Evolutionary conservation across 2,329 filamentous ascomycete genomes (phyloP), one percentile per base, ranked within the genome.

Genomic region (Xylaria sp.): DNA sequence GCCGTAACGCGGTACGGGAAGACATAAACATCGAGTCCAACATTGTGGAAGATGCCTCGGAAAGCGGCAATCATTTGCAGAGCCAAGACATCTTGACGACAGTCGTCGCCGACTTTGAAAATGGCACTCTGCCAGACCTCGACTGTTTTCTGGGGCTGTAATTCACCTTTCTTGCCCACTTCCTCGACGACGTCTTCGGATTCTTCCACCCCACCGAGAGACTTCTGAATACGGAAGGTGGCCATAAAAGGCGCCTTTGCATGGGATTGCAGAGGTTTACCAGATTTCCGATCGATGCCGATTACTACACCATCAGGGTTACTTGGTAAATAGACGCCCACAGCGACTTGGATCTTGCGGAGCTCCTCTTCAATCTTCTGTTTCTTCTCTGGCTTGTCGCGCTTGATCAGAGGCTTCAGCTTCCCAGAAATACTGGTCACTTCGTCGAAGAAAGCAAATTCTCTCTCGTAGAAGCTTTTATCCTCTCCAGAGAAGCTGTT

Each of bases 111-210:
- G 51, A 99, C 96, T 77, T 99, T 99, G 88, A 99, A 99, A 73
- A 99, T 99, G 60, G 94, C 95, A 1, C 93, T 96, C 77, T 99
- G 95, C 96, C 95, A 98, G n/a, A 94, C 90, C 76, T 99, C 96
- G 69, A 96, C 87, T 0, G 88, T 92, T 71, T 85, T 87, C 56
- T 80, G 78, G 28, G 72, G 71, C 7, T 73, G 73, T 19, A 70
- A 61, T 31, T 71, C 60, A 38, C 72, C 72, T 5, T 73, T 76
- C 58, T 80, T 79, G 53, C 78, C 78, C 2, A 79, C 74, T 49
- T 84, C 82, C 61, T 83, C 81, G 6, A 82, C 75, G 72, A 84
- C 76, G 5, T 83, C 81, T 63, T 86, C 84, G 1, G 78, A 78
- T 35, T 83, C 84, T 65, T 85, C 84, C 25, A 79, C 80, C 21